These are phyloP conservation scores for Polygonum maritimum DNA, from an alignment of 148 eudicot species.

Conservation along the genomic window DNA sequence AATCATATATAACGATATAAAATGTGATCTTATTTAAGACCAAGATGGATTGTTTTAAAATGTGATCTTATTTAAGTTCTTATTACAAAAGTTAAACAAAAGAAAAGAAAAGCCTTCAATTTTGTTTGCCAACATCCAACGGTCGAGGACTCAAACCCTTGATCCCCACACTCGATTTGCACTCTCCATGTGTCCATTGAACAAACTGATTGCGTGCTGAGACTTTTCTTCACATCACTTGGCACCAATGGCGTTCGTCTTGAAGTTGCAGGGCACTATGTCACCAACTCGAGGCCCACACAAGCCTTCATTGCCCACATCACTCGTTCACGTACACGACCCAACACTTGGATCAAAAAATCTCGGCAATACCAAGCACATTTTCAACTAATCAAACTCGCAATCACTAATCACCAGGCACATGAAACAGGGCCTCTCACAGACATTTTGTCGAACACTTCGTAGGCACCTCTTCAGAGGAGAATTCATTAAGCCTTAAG, in stretches of 20 bases:
- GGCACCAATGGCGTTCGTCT: not conserved
- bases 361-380: not conserved
- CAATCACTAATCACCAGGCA: conserved; percentile 36
- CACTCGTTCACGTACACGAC: no score
- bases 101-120: no score
- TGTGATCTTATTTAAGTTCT: no score
- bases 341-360: not conserved
- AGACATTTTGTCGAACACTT: conserved; percentile 60
- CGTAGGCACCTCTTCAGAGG: conserved; percentile 29
- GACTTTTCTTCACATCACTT: not conserved
- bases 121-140: not conserved
- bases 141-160: not conserved
- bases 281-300: conserved; percentile 6
- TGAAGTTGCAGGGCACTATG: not conserved
- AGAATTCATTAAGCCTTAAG: not conserved
- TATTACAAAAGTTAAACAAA: no score
- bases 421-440: conserved; percentile 42
- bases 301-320: no score
- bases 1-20: no score
- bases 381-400: not conserved
- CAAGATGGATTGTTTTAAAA: no score
- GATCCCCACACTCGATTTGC: not conserved
- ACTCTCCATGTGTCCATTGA: not conserved
- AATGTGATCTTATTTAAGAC: no score
- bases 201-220: not conserved